These are phyloP conservation scores for Papilionanthe hybrid DNA, from an alignment of 116 monocot species.

Conservation along the genomic window DNA sequence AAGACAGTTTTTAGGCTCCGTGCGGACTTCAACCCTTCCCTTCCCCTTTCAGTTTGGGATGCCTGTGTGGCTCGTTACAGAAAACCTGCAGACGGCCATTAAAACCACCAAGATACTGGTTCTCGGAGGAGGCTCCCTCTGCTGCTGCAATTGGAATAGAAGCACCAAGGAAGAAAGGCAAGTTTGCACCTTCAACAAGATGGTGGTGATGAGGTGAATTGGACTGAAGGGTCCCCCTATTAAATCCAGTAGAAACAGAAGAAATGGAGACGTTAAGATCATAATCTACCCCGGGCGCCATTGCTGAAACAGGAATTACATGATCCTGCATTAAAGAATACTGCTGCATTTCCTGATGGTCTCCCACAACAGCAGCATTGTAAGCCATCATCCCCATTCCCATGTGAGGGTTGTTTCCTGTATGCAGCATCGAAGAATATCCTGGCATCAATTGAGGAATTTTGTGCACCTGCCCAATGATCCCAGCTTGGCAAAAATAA, in stretches of 20 bases:
- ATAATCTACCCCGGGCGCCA: conserved; percentile 3
- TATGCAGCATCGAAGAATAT: conserved; percentile 4
- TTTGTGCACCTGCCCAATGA: neutral
- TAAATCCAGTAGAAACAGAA: conserved; percentile 4
- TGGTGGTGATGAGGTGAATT: conserved; percentile 12
- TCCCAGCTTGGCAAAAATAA: conserved; percentile 9
- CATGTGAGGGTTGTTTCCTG: conserved; percentile 1
- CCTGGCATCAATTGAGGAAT: neutral
- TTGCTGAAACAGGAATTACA: conserved; percentile 7
- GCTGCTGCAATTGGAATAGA: conserved; percentile 2
- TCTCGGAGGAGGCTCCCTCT: conserved; percentile 8
- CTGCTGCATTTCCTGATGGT: conserved; percentile 12
- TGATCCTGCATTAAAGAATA: conserved; percentile 12
- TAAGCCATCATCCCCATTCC: conserved; percentile 3
- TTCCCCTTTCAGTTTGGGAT: neutral
- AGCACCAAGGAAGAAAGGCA: conserved; percentile 9
- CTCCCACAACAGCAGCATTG: conserved; percentile 3
- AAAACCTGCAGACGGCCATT: conserved; percentile 4
- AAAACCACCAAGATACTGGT: neutral
- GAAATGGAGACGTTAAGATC: conserved; percentile 11
- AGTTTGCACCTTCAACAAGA: conserved; percentile 10
- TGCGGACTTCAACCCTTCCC: neutral
- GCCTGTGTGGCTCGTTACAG: conserved; percentile 1
- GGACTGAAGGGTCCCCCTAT: conserved; percentile 16
- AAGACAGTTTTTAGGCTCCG: neutral